Conservation (phyloP, 2,329 filamentous ascomycete species). For the Paraphaeosphaeria minitans region DNA sequence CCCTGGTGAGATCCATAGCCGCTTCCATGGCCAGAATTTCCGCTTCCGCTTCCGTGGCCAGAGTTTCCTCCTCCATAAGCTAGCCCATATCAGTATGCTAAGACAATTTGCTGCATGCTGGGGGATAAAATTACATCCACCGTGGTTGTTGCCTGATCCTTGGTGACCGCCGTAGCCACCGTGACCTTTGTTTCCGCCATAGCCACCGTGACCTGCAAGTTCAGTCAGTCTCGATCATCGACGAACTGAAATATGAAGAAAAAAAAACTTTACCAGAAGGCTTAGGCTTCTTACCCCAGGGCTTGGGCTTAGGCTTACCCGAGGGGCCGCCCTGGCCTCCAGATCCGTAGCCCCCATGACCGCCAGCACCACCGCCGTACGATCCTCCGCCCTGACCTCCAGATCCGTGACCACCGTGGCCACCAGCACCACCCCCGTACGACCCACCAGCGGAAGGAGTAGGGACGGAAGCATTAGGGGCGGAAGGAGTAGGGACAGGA, state of each 20-base stretch:
- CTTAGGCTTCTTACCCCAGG: not conserved
- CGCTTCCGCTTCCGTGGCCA: no score
- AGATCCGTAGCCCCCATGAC: no score
- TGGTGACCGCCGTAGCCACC: not conserved
- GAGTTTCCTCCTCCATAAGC: constrained; percentile 2
- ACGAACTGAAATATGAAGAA: not conserved
- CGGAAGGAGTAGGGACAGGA: not conserved
- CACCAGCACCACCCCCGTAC: not conserved
- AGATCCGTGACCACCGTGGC: not conserved
- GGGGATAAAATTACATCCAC: not conserved
- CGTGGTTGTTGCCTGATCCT: not conserved
- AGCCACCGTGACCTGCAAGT: not conserved
- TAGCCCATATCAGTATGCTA: not conserved
- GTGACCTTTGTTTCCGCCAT: not conserved
- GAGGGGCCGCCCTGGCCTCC: not conserved
- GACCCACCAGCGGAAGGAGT: not conserved
- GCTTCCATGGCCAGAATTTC: no score
- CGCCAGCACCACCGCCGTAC: not conserved
- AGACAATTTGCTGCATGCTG: no score
- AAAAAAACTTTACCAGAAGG: not conserved
- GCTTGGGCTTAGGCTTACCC: not conserved
- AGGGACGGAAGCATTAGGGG: not conserved
- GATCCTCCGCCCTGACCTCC: not conserved
- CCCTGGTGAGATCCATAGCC: no score
- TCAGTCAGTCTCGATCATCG: not conserved